Evolutionary conservation across 768 basidiomycete genomes (phyloP), one percentile per base, ranked within the genome.

Genomic region (Psilocybe subaeruginosa): DNA sequence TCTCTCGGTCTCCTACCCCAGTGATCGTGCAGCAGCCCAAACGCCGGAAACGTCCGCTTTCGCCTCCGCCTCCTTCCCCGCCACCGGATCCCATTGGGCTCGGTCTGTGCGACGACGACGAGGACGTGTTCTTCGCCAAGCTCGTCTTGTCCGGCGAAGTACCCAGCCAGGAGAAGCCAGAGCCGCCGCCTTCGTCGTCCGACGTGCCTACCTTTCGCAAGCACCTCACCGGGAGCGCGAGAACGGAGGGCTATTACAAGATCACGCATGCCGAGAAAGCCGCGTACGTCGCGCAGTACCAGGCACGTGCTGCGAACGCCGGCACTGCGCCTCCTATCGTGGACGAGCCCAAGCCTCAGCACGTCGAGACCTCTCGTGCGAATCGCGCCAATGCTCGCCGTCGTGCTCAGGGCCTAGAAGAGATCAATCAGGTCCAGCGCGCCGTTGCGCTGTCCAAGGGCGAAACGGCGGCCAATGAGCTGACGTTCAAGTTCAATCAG

Each of bases 401-500:
- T 29, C 89, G 95, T 59, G 96, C 93, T 0, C 90, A 92, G 67
- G 97, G 95, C 1, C 78, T 99, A 71, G 97, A 99, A 70, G 93
- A 97, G 77, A 92, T 97, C 78, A 93, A 96, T 69, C 89, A 95
- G 72, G 88, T 97, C 53, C 91, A 96, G 71, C 83, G 85, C 29
- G 90, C 88, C 19, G 88, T 89, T 52, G 89, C 87, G 23, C 71
- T 92, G 62, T 91, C 88, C 57, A 90, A 89, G 76, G 82, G 89
- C 64, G 90, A 92, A 75, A 85, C 85, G 3, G 84, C 86, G 2
- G 85, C 88, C 23, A 85, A 80, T 54, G 85, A 93, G 72, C 73
- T 92, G 46, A 81, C 79, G n/a, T 91, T 97, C 82, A 97, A 97
- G 80, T 99, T 99, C 81, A 99, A 99, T 74, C 97, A 99, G 78